Conservation (phyloP, 192 early-diverging fungal genomes). For the Mortierella claussenii region DNA sequence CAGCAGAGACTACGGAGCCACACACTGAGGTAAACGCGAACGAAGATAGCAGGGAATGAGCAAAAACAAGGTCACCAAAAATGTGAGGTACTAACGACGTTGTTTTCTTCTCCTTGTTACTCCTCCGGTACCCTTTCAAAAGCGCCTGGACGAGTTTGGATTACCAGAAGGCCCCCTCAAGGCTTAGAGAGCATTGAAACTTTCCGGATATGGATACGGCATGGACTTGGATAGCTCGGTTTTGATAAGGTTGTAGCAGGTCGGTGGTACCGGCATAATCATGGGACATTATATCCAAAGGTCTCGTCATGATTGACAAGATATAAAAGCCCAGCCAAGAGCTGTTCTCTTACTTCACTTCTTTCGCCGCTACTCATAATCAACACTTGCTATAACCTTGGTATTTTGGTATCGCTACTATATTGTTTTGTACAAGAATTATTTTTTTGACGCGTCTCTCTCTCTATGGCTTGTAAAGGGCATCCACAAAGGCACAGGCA, state of each 20-base stretch:
- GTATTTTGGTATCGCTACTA: neutral
- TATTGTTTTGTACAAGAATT: neutral
- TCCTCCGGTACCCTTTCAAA: too few species aligned
- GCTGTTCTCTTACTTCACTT: too few species aligned
- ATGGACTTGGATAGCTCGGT: too few species aligned
- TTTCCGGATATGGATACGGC: neutral
- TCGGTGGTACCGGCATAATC: too few species aligned
- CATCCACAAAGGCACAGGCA: conserved; percentile 87
- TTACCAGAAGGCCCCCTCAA: conserved; percentile 62
- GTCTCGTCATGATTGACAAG: too few species aligned
- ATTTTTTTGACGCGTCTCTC: neutral
- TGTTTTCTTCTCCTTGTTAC: conserved; percentile 9
- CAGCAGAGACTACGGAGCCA: conserved; percentile 54
- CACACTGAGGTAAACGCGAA: conserved; percentile 66
- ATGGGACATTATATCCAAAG: too few species aligned
- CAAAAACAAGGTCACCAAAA: neutral
- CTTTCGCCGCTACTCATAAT: too few species aligned
- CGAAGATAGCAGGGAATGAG: too few species aligned
- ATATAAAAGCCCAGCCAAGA: too few species aligned
- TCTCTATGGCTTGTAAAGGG: conserved; percentile 75
- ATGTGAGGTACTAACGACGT: neutral
- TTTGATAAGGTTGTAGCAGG: too few species aligned
- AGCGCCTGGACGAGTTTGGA: conserved; percentile 65
- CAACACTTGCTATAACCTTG: too few species aligned
- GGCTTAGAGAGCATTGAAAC: conserved; percentile 32